Evolutionary conservation across 768 basidiomycete species (phyloP), one percentile per base, ranked within the genome.

Genomic region (Sarcodon sp.): DNA sequence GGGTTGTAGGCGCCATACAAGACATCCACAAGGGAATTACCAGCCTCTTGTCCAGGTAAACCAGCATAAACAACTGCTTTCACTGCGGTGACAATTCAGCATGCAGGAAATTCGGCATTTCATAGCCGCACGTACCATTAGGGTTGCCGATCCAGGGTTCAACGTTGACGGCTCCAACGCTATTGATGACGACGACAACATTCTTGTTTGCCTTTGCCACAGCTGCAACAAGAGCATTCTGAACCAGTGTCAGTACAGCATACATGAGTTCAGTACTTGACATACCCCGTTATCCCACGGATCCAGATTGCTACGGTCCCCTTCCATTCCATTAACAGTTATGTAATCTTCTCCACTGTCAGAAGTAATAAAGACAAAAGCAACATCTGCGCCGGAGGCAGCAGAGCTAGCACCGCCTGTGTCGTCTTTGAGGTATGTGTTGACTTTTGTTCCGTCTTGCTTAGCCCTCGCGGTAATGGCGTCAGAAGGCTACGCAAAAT

Each of bases 1-100:
- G 89, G 90, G 58, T 88, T 91, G 60, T 78, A 80, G 16, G 64
- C 65, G 0, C 88, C 90, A 52, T 79, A 89, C 4, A 92, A 59
- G 13, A 94, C 72, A 55, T 91, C 87, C 11, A 82, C 73, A 13
- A 93, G 71, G 3, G 77, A 72, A 51, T 82, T 83, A 0, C 88
- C 87, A 0, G 82, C 79, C 64, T 93, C 86, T 57, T 85, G 80
- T 15, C 89, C 89, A 12, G 66, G 72, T 13, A 79, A 60, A 16
- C 68, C 71, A 70, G 69, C n/a, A 78, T 52, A 51, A 68, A 57
- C 13, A 9, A 3, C 2, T n/a, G 18, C n/a, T 35, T 7, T 44
- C 6, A n/a, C 10, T 31, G 3, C 10, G 10, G 43, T 32, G 35
- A 15, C 18, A 31, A n/a, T 12, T 15, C 21, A 36, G 21, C 21